Base-by-base conservation (phyloP, 768 basidiomycete genomes). In the Auricularia auricula-judae region DNA sequence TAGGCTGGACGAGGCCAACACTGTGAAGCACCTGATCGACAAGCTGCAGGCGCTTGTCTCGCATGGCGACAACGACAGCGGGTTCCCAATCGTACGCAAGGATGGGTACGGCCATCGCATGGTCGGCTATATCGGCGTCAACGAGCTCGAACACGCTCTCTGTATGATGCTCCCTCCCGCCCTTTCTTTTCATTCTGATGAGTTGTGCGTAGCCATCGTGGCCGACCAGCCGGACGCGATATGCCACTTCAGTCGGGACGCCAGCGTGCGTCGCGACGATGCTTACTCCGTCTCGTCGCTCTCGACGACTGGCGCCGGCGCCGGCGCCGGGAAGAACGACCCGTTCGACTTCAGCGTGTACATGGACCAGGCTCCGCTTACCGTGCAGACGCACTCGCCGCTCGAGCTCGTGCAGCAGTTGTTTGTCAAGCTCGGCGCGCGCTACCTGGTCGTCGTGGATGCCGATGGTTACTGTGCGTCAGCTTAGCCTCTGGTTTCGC, bases 361-460 rank as follows among this genome's bases (percentile, higher is more conserved):
- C 72, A 94, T 96, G 85, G 92, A 97, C 72, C 61, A 93, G 89
- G 93, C 96, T 1, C 97, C 97, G 0, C 78, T 98, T 64, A 90
- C 87, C 0, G 83, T 98, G 44, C 86, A 86, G 65, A 84, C 83
- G 1, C 87, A 94, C 70, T 88, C 92, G 1, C 92, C 97, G 0
- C 79, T 98, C 72, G 92, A 97, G 74, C 82, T 98, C 61, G 81
- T 98, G 0, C 96, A 98, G 71, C 92, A 92, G 72, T 84, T 96
- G 71, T 98, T 98, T 70, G 87, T 86, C 65, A 98, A 98, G 74
- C 83, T 98, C 21, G 97, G 97, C 0, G 91, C 93, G 11, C 83
- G 92, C 68, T 94, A 96, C 70, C 84, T 98, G 23, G 79, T 98
- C 34, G 85, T 97, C 4, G 87, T 84, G 1, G 91, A 97, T 72